A percentile compares a stretch with the other conserved stretches of the same genome.
These are phyloP conservation scores for Hygrophoropsis aurantiaca DNA, from an alignment of 768 basidiomycete species.

Conservation along the genomic window DNA sequence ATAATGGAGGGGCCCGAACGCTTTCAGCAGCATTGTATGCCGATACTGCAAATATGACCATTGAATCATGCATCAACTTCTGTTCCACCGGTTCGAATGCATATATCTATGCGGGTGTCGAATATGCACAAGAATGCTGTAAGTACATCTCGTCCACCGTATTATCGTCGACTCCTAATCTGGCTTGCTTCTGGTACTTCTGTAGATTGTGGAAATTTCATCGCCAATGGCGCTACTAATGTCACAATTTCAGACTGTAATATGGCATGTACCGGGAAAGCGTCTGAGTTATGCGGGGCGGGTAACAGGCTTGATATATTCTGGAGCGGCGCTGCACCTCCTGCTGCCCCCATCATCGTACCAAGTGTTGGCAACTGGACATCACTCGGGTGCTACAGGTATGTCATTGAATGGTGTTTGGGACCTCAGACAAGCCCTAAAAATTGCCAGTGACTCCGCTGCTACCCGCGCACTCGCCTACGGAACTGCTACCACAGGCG, in stretches of 20 bases:
- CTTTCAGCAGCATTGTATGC: slow-evolving; percentile 48
- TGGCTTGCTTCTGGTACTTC: background rate
- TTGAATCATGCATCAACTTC: slow-evolving; percentile 48
- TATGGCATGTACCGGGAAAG: slow-evolving; percentile 59
- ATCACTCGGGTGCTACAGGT: slow-evolving; percentile 78
- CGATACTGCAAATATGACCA: slow-evolving; percentile 58
- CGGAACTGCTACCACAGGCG: slow-evolving; percentile 34
- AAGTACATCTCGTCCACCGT: slow-evolving; percentile 20
- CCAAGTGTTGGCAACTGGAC: slow-evolving; percentile 62
- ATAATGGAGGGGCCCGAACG: slow-evolving; percentile 57
- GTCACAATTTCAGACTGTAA: slow-evolving; percentile 55
- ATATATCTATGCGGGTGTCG: slow-evolving; percentile 69
- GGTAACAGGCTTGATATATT: slow-evolving; percentile 60
- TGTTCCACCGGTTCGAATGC: slow-evolving; percentile 34
- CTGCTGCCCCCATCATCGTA: slow-evolving; percentile 52
- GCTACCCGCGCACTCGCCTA: slow-evolving; percentile 33
- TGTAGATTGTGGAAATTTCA: slow-evolving; percentile 62
- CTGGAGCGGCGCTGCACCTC: slow-evolving; percentile 58
- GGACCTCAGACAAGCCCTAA: background rate
- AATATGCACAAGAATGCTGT: slow-evolving; percentile 69
- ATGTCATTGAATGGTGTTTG: slow-evolving; percentile 9
- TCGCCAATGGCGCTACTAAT: slow-evolving; percentile 45
- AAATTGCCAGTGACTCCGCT: slow-evolving; percentile 30
- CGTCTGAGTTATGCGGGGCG: slow-evolving; percentile 60
- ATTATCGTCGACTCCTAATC: slow-evolving; percentile 1